Conservation (phyloP, 129 eudicot genomes). For the Arctium minus region DNA sequence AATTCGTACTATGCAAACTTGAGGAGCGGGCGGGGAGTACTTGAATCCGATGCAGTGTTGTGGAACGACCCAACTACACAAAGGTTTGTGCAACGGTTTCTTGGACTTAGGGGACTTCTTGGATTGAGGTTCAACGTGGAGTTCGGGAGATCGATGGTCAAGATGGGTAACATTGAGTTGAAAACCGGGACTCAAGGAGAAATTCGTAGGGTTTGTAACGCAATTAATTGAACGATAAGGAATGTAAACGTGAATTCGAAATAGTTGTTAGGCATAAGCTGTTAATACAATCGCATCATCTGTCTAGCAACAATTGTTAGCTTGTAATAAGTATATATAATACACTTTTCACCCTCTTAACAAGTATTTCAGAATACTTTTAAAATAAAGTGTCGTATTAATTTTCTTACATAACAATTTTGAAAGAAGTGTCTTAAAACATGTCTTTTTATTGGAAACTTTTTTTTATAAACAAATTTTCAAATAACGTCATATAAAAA, state of each 20-base stretch:
- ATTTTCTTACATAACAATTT: too few species aligned
- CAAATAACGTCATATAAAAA: not conserved
- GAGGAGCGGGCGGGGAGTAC: slow-evolving; percentile 52
- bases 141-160: slow-evolving; percentile 71
- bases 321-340: too few species aligned
- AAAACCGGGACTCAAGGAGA: slow-evolving; percentile 62
- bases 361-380: too few species aligned
- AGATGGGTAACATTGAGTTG: slow-evolving; percentile 60
- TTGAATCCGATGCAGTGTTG: slow-evolving; percentile 61
- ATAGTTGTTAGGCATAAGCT: not conserved
- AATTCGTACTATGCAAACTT: slow-evolving; percentile 47
- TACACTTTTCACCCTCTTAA: too few species aligned
- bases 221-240: slow-evolving; percentile 30
- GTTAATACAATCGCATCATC: not conserved
- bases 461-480: not conserved
- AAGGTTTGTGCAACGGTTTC: slow-evolving; percentile 41
- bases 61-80: slow-evolving; percentile 49
- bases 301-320: not conserved
- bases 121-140: slow-evolving; percentile 52
- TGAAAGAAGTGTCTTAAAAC: not conserved
- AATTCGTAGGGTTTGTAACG: slow-evolving; percentile 61
- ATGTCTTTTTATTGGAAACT: too few species aligned
- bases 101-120: slow-evolving; percentile 54
- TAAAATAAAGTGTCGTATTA: too few species aligned
- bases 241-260: not conserved